phyloP scores from a whole-genome alignment of 2,329 filamentous ascomycete genomes.

The Colletotrichum chrysophilum region DNA sequence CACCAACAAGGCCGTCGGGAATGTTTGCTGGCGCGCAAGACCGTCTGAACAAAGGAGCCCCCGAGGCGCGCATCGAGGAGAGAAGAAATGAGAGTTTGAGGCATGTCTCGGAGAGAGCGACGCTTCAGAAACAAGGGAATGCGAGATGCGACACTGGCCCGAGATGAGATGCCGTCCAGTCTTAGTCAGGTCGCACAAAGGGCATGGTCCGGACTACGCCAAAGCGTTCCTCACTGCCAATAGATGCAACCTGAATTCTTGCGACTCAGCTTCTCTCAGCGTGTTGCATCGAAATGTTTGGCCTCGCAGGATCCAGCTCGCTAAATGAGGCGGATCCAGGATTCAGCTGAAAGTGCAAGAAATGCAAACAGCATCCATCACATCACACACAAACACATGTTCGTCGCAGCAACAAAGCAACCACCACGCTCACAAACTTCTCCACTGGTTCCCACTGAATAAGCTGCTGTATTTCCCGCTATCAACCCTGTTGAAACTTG shows the following conservation, averaged over 20 bases:
- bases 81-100: neutral
- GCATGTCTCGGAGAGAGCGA: neutral
- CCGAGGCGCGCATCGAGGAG: neutral
- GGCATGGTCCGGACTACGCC: neutral
- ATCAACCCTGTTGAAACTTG: conserved; percentile 15
- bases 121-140: neutral
- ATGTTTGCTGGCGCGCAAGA: neutral
- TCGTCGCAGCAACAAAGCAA: neutral
- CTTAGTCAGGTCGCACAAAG: neutral
- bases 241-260: neutral
- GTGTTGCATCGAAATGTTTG: neutral
- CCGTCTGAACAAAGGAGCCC: neutral
- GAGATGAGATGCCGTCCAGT: neutral
- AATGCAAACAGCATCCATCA: neutral
- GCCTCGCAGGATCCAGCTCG: neutral
- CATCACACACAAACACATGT: neutral
- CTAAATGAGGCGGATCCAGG: neutral
- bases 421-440: neutral
- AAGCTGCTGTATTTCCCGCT: conserved; percentile 10
- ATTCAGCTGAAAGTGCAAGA: neutral
- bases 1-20: neutral
- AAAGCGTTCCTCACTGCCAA: neutral
- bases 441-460: conserved; percentile 21
- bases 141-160: conserved; percentile 6
- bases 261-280: neutral